Evolutionary conservation across 768 basidiomycete species (phyloP), one percentile per base, ranked within the genome.

Genomic region (Harrya chromipes): DNA sequence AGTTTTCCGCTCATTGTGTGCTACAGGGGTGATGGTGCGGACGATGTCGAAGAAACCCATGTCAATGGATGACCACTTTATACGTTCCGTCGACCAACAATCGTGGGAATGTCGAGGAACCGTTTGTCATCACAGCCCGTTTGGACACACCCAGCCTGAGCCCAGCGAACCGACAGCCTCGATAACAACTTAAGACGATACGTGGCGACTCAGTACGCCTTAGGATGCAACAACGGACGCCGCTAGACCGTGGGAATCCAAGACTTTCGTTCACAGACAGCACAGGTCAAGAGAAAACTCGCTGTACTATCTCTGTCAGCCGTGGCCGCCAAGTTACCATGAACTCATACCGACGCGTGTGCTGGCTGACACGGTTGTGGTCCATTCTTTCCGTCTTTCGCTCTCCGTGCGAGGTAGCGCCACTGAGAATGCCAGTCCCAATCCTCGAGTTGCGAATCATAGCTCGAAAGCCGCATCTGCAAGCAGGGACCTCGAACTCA

Each of bases 1-100:
- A 82, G 75, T 56, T 73, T 80, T 61, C 85, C 84, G 60, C 77
- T 80, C 83, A 85, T 85, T 57, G 43, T 69, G 40, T 34, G n/a
- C 27, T 31, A 21, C 29, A 35, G 26, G 43, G 33, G 33, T n/a
- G 43, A 45, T 40, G 50, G 36, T 35, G 49, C 12, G 43, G 52
- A 40, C 36, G 33, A 47, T 43, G 39, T 45, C 45, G 34, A 38
- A 42, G 20, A 33, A 37, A 40, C 21, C 19, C 42, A 47, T 35
- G 36, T 37, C 33, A 11, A 6, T 29, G 11, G 29, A 29, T 20
- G 33, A 26, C 41, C 37, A 35, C 40, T 55, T 59, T 64, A 64
- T 56, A 46, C 40, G 17, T 37, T 43, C 47, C 40, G 37, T 43
- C 17, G 21, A 35, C 11, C 34, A 49, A 19, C 34, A 20, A 29